Evolutionary conservation across 352 stramenopile genomes (phyloP), one percentile per base, ranked within the genome.

Genomic region (Phytophthora sojae): DNA sequence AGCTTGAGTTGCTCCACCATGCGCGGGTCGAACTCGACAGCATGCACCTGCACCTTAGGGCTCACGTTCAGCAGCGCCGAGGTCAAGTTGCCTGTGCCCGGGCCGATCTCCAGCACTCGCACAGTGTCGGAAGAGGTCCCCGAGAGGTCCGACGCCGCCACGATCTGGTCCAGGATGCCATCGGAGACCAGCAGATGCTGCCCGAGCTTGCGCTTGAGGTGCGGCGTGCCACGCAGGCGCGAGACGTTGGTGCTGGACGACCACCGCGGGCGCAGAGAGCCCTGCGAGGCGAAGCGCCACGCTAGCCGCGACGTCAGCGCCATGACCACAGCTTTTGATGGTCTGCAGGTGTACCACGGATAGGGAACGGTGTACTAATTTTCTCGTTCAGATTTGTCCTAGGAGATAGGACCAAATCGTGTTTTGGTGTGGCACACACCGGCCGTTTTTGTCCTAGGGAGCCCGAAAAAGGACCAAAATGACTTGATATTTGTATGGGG

Each of bases 41-140:
- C 75, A 49, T 90, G 79, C 21, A 95, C 80, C 17, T 82, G 75
- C 29, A 96, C 71, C 2, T 73, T 69, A 1, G 82, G 73, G 7
- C 76, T 72, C 12, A 78, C 53, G 30, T 77, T 64, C 37, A 97
- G 76, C 61, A 97, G 58, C 29, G 85, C 79, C n/a, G 89, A 88
- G 66, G 90, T 97, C 47, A 97, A 76, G 59, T 97, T 97, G 55
- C 90, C 90, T 6, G 88, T 97, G 15, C 90, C 90, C 0, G 90
- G 89, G 12, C 90, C 90, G 56, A 97, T 92, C 69, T 97, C 90
- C 25, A 97, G 80, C 37, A 97, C 82, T n/a, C 77, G 82, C 19
- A 88, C 67, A 29, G 30, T 42, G 21, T 73, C 62, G 14, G 81
- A 58, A 15, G 82, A 64, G 57, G 17, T 14, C 5, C 21, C 23